These are phyloP conservation scores for Leptodermis oblonga DNA, from an alignment of 257 asterid species.

Conservation along the genomic window DNA sequence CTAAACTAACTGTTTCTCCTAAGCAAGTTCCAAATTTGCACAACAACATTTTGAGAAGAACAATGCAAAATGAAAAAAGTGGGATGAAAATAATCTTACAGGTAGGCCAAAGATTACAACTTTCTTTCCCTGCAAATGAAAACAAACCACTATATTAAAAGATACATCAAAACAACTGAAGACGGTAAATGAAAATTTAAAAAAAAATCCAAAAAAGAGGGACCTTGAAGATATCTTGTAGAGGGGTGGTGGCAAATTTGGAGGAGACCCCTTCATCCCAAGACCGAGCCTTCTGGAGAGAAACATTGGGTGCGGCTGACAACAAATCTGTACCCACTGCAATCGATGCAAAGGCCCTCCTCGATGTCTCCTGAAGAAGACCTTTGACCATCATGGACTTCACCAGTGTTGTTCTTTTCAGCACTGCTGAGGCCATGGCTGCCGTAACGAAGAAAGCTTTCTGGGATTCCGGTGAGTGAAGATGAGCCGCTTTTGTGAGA, in stretches of 20 bases:
- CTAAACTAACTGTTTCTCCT: neutral
- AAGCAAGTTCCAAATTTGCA: neutral
- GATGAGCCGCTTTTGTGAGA: neutral
- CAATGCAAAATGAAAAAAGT: neutral
- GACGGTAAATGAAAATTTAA: neutral
- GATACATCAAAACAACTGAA: conserved; percentile 21
- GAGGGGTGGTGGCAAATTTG: conserved; percentile 69
- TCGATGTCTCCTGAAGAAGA: conserved; percentile 21
- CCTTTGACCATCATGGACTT: conserved; percentile 35
- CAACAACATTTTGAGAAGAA: neutral
- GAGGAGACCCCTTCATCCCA: conserved; percentile 98
- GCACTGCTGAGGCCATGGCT: conserved; percentile 49
- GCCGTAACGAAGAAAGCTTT: neutral
- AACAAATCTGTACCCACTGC: conserved; percentile 76
- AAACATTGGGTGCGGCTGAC: conserved; percentile 59
- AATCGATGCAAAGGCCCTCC: conserved; percentile 68
- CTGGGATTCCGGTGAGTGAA: neutral
- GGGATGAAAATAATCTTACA: conserved; percentile 40
- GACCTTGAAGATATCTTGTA: conserved; percentile 81
- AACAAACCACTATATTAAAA: conserved; percentile 9
- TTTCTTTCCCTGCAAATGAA: conserved; percentile 72
- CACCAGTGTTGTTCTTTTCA: conserved; percentile 46
- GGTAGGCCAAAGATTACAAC: conserved; percentile 96
- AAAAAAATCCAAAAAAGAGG: neutral
- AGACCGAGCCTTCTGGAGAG: conserved; percentile 86